Percentiles rank a stretch among this genome's conserved stretches.
Conservation (phyloP, 176 grass and related monocot genomes). For the Eremochloa ophiuroides region DNA sequence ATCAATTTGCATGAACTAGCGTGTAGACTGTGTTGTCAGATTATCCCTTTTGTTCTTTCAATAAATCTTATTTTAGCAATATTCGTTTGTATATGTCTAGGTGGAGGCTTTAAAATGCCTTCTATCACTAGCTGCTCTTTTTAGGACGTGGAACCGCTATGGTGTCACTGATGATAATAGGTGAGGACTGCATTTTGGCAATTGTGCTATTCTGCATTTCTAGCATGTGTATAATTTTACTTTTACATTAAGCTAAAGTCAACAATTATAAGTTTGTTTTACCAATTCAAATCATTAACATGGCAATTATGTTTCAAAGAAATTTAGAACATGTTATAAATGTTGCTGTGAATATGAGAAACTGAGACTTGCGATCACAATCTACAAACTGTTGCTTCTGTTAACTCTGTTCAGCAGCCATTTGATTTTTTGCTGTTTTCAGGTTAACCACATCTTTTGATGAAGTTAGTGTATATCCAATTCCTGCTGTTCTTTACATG, state of each 20-base stretch:
- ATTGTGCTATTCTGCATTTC: neutral
- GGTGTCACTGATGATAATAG: constrained; percentile 85
- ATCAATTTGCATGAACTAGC: neutral
- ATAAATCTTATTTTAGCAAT: neutral
- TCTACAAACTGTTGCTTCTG: neutral
- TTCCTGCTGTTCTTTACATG: constrained; percentile 82
- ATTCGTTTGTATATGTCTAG: constrained; percentile 41
- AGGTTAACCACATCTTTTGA: constrained; percentile 80
- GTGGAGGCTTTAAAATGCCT: constrained; percentile 85
- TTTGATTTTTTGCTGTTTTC: constrained; percentile 26
- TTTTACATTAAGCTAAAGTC: neutral
- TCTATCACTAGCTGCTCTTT: constrained; percentile 60
- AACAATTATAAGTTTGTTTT: neutral
- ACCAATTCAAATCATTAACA: neutral
- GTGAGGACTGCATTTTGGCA: constrained; percentile 32
- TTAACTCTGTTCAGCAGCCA: neutral
- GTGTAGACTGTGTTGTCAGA: constrained; percentile 4
- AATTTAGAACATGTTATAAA: neutral
- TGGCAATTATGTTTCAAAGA: neutral
- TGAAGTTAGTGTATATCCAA: constrained; percentile 84
- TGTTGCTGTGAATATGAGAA: neutral
- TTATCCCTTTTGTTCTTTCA: neutral
- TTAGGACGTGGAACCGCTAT: constrained; percentile 74
- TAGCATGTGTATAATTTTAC: constrained; percentile 7
- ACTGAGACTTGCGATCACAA: neutral